Conservation (phyloP, 176 grass and related monocot species). For the Olyra latifolia region DNA sequence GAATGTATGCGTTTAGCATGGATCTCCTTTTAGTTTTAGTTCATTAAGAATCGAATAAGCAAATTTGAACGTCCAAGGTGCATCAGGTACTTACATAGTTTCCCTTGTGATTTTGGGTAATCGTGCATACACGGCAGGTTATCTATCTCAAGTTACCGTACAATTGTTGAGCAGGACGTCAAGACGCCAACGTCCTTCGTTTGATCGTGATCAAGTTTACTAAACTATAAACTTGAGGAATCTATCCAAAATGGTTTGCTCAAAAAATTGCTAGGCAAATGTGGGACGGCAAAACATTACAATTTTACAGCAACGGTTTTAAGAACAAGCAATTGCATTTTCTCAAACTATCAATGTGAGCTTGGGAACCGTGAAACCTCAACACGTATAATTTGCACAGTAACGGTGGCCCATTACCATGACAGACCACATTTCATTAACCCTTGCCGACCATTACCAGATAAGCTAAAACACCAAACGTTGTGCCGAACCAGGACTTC, state of each 20-base stretch:
- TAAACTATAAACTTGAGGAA: neutral
- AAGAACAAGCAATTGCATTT: neutral
- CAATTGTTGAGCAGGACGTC: neutral
- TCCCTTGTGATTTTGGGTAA: neutral
- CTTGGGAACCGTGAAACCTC: neutral
- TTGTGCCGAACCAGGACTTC: neutral
- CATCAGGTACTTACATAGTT: neutral
- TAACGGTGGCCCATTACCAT: neutral
- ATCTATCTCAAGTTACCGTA: neutral
- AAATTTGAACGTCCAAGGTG: neutral
- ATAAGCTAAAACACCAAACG: neutral
- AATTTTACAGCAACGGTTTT: neutral
- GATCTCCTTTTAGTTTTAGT: neutral
- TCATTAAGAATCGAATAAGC: neutral
- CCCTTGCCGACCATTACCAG: neutral
- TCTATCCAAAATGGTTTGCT: neutral
- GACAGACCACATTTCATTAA: neutral
- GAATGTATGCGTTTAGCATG: neutral
- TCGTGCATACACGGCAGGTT: neutral
- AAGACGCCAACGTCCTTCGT: neutral
- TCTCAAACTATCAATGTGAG: neutral
- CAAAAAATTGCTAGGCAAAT: neutral
- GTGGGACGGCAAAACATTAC: neutral
- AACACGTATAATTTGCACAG: neutral
- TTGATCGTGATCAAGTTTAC: neutral